Percentiles rank a stretch among this genome's conserved stretches.
These are phyloP conservation scores for Leucogyrophana mollusca DNA, from an alignment of 768 basidiomycete genomes.

Conservation along the genomic window DNA sequence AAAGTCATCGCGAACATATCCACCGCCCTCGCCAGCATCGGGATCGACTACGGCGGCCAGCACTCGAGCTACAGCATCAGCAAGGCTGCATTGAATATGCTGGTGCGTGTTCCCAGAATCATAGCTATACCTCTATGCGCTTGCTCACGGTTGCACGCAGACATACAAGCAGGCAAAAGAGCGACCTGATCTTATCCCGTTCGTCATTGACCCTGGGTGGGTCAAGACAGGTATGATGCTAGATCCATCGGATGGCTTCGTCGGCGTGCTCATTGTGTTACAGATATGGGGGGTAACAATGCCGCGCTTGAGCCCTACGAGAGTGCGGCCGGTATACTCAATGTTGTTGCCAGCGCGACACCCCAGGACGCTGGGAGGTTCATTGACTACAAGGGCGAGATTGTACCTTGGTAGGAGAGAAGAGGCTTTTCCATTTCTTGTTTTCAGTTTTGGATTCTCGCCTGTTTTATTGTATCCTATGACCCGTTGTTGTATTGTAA, in stretches of 20 bases:
- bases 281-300: conserved; percentile 34
- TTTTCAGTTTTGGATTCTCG: no score
- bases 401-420: conserved; percentile 26
- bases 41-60: conserved; percentile 22
- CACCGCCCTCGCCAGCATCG: conserved; percentile 33
- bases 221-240: conserved; percentile 34
- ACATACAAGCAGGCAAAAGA: conserved; percentile 37
- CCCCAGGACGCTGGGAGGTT: conserved; percentile 30
- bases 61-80: conserved; percentile 34
- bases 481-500: no score
- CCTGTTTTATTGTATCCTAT: no score
- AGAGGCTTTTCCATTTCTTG: no score
- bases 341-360: conserved; percentile 22
- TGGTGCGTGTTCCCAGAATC: conserved; percentile 21
- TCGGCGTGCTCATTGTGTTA: background rate
- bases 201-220: conserved; percentile 38
- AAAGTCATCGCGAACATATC: conserved; percentile 36
- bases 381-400: conserved; percentile 27
- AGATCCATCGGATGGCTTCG: background rate
- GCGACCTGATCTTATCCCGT: conserved; percentile 28
- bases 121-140: background rate
- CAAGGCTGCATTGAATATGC: conserved; percentile 40
- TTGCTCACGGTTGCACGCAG: conserved; percentile 14
- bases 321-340: conserved; percentile 27
- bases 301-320: conserved; percentile 29